These are phyloP conservation scores for Ganoderma lingzhi DNA, from an alignment of 1,284 basidiomycete genomes.

Conservation along the genomic window DNA sequence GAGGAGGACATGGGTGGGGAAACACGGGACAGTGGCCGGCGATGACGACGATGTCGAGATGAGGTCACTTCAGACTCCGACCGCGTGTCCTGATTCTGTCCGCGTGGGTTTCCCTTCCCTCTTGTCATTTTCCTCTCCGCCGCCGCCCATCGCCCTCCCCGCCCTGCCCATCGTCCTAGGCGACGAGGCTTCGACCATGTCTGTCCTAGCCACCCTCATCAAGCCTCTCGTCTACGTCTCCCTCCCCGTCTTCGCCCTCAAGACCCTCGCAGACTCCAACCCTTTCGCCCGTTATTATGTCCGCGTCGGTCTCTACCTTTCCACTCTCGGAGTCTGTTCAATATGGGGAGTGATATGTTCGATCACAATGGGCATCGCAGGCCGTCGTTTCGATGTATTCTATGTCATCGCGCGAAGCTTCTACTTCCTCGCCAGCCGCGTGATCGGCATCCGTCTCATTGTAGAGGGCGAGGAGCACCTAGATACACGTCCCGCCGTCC, in stretches of 20 bases:
- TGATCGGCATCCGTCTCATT: conserved; percentile 76
- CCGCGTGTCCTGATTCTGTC: conserved; percentile 27
- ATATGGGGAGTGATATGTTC: conserved; percentile 81
- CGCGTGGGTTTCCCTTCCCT: conserved; percentile 25
- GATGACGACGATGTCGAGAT: conserved; percentile 12
- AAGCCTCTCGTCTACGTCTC: conserved; percentile 79
- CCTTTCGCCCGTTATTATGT: conserved; percentile 76
- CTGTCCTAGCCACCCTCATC: conserved; percentile 62
- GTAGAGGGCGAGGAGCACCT: conserved; percentile 92
- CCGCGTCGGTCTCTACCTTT: conserved; percentile 78
- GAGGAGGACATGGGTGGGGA: conserved; percentile 27
- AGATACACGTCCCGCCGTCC: conserved; percentile 69
- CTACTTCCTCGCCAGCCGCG: conserved; percentile 73
- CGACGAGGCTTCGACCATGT: conserved; percentile 51
- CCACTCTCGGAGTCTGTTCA: conserved; percentile 78
- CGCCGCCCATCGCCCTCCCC: conserved; percentile 17
- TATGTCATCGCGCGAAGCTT: conserved; percentile 88
- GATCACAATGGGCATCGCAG: conserved; percentile 73
- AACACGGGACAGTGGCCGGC: conserved; percentile 14
- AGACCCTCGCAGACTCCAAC: conserved; percentile 61
- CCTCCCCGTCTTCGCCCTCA: conserved; percentile 69
- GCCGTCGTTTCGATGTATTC: conserved; percentile 87
- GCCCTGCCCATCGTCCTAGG: conserved; percentile 16
- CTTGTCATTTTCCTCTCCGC: conserved; percentile 28
- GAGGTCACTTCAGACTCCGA: conserved; percentile 26